Evolutionary conservation across 306 rosid species (phyloP).

Genomic region (Glycyrrhiza uralensis): DNA sequence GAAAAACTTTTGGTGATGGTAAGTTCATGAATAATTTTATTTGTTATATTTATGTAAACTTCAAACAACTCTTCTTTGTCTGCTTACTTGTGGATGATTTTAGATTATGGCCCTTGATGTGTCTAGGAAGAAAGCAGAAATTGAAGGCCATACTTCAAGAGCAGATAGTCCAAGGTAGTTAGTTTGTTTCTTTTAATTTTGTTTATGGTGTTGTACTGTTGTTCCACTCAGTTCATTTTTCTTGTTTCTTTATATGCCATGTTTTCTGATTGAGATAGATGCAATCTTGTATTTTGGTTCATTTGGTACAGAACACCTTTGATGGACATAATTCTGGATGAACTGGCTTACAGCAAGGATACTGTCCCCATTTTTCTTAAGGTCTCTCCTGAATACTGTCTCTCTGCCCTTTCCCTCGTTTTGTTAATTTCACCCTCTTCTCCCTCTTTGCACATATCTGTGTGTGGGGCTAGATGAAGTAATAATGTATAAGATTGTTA

Average conservation of each 20-base stretch:
- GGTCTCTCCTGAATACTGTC: conserved; percentile 42
- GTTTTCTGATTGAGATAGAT: background rate
- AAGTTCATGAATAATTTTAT: conserved; percentile 21
- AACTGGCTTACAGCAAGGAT: conserved; percentile 64
- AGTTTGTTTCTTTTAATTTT: conserved; percentile 17
- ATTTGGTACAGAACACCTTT: conserved; percentile 64
- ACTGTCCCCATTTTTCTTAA: conserved; percentile 60
- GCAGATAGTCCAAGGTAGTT: conserved; percentile 74
- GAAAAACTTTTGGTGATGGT: conserved; percentile 68
- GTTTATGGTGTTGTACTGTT: background rate
- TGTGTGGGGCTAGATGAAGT: background rate
- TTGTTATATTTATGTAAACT: background rate
- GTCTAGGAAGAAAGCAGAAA: conserved; percentile 67
- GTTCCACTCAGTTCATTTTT: background rate
- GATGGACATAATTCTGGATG: conserved; percentile 75
- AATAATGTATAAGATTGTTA: background rate
- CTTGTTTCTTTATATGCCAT: background rate
- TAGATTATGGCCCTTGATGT: conserved; percentile 79
- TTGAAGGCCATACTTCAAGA: conserved; percentile 62
- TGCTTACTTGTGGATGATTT: conserved; percentile 36
- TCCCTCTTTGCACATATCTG: background rate
- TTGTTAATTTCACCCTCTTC: background rate
- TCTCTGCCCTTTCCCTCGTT: background rate
- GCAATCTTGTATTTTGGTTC: conserved; percentile 25
- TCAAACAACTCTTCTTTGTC: conserved; percentile 3